Evolutionary conservation across 768 basidiomycete species (phyloP), one percentile per base, ranked within the genome.

Genomic region (Cyclocybe cylindracea): DNA sequence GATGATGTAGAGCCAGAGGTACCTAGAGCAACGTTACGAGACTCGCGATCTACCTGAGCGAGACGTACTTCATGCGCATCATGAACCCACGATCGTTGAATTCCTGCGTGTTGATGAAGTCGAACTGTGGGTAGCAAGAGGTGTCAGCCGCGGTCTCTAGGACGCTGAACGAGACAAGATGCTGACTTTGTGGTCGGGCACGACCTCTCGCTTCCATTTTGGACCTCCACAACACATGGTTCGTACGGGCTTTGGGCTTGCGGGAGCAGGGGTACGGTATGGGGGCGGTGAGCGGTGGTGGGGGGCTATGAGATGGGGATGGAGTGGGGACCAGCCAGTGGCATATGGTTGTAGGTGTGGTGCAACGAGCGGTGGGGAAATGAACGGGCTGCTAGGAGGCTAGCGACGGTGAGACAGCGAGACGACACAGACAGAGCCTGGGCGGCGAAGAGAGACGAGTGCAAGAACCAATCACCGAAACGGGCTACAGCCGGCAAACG

Each of bases 181-280:
- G 55, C 77, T 49, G 55, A 94, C 96, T 82, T 98, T 99, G 74
- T 98, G 97, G 75, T 98, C 97, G 48, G 91, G 92, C 40, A 98
- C 94, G 61, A 90, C 83, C 78, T 98, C 97, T 66, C 94, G 82
- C 78, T 98, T 98, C 97, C 95, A 97, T 60, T 90, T 85, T 39
- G 88, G 78, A 63, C 85, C 91, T 60, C 85, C 82, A 82, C 72
- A 70, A 53, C 56, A 50, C 50, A 58, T 51, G 46, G 41, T 38
- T 45, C n/a, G 46, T 48, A 47, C 10, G 41, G 66, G 45, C 50
- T 54, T 60, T 63, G 51, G 35, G 55, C 44, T 56, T 38, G 50
- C 53, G 60, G 58, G 60, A 53, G 56, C 38, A 54, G 47, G 53
- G 50, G 37, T 14, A 33, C 53, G 55, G 60, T 48, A 57, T 16